Evolutionary conservation across 2,329 filamentous ascomycete genomes (phyloP).

Genomic region (Aspergillus viridinutans): DNA sequence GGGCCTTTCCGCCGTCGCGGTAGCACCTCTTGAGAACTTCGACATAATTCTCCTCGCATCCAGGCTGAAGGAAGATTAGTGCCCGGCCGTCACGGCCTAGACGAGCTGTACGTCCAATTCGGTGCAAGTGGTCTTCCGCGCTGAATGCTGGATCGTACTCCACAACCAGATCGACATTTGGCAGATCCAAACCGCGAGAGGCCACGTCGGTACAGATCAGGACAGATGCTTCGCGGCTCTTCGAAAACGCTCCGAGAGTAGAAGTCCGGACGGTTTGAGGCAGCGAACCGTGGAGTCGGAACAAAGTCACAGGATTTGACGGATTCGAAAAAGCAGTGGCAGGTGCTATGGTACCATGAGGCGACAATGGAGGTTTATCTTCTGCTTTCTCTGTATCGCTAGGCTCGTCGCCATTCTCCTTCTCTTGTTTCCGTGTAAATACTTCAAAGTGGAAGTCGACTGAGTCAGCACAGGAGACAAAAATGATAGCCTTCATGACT

Average conservation of each 20-base stretch:
- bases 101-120: conserved; percentile 90
- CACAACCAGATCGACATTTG: conserved; percentile 88
- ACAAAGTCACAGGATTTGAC: conserved; percentile 72
- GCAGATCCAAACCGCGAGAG: conserved; percentile 89
- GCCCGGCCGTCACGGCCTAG: conserved; percentile 84
- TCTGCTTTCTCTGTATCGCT: conserved; percentile 22
- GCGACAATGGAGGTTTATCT: conserved; percentile 22
- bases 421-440: conserved; percentile 50
- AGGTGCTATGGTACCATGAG: conserved; percentile 48
- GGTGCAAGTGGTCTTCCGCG: conserved; percentile 87
- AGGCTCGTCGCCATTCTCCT: conserved; percentile 22
- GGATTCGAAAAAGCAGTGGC: conserved; percentile 69
- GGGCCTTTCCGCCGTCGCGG: conserved; percentile 58
- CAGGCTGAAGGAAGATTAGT: conserved; percentile 83
- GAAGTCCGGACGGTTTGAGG: conserved; percentile 81
- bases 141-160: conserved; percentile 96
- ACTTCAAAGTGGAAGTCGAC: conserved; percentile 95
- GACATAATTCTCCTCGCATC: conserved; percentile 88
- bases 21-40: conserved; percentile 70
- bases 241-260: conserved; percentile 75
- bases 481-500: conserved; percentile 95
- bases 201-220: conserved; percentile 94
- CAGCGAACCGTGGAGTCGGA: conserved; percentile 88
- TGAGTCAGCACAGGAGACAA: conserved; percentile 93
- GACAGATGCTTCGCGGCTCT: conserved; percentile 69